phyloP scores from a whole-genome alignment of 2,329 filamentous ascomycete species.

The Aspergillus costaricaensis region DNA sequence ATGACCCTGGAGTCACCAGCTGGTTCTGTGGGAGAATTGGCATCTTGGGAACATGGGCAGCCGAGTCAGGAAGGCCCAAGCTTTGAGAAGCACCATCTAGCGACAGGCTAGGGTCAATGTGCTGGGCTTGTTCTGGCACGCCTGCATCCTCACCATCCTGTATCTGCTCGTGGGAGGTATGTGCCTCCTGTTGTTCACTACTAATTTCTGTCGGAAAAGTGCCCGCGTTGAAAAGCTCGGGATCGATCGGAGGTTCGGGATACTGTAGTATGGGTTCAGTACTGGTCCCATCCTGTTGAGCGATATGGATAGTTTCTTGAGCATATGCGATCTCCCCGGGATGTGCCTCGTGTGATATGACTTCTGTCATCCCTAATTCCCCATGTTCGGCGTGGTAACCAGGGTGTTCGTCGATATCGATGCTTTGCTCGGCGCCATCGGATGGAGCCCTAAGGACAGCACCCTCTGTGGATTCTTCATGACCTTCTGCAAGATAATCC shows the following conservation, averaged over 20 bases:
- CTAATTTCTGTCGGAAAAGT: background rate
- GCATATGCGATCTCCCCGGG: slow-evolving; percentile 21
- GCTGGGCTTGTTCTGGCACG: background rate
- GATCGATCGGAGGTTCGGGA: slow-evolving; percentile 14
- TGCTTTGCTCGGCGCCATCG: background rate
- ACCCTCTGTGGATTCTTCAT: background rate
- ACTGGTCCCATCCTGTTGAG: slow-evolving; percentile 11
- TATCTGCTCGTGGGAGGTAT: background rate
- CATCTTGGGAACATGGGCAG: background rate
- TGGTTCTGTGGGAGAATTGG: slow-evolving; percentile 12
- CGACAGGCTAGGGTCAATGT: slow-evolving; percentile 8
- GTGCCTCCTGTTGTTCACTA: background rate
- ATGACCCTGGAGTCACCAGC: slow-evolving; percentile 25
- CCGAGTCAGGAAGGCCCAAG: background rate
- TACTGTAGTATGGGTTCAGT: background rate
- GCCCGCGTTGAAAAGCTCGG: slow-evolving; percentile 10
- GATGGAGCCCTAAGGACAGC: background rate
- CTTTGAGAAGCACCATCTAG: slow-evolving; percentile 20
- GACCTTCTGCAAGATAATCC: background rate
- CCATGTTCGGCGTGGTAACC: background rate
- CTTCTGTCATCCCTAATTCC: background rate
- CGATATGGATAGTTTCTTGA: slow-evolving; percentile 16
- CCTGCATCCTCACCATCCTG: background rate
- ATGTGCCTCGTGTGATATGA: slow-evolving; percentile 12
- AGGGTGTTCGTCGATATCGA: background rate